Base-by-base conservation (phyloP, 176 grass and related monocot genomes). In the Puya raimondii region DNA sequence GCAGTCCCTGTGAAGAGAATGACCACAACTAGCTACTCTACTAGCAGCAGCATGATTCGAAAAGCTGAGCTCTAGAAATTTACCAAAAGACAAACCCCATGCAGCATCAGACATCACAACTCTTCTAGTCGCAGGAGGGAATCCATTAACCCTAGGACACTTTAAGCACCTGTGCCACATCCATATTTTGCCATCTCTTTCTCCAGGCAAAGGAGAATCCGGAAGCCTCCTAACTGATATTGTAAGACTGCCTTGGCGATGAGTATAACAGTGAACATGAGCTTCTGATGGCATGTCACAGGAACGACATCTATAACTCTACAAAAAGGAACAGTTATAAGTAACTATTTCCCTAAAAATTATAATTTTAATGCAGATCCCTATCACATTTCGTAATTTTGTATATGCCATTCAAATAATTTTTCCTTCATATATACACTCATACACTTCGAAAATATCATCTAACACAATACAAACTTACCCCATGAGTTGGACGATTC, bases 61-160 rank as follows among this genome's bases (percentile, higher is more conserved):
- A 74, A 97, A 97, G 81, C 94, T 97, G 76, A 97, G 89, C 79
- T 93, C 94, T 80, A 97, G 81, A 90, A 97, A 97, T 88, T 99
- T 93, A 76, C 94, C 94, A 75, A 99, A 88, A 42, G 94, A 99
- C 76, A 99, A 83, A 48, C 94, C 88, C 89, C 89, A 99, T 29
- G 89, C 94, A 83, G 94, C 94, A 86, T 93, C 94, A 88, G 94
- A 93, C 89, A 99, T 99, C 74, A 99, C 89, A 66, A 99, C 64
- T 85, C 94, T 90, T 79, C 88, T 90, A 90, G 85, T 99, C 74
- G 84, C 77, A 77, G 94, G 89, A 69, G 94, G 94, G 23, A 99
- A 74, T 23, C 65, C 85, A 65, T 93, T 74, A 76, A 87, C 50
- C 29, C 83, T 89, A 67, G 86, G 82, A 67, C 94, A 99, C 8